Percentiles rank a stretch among this genome's conserved stretches.
Evolutionary conservation across 129 eudicot species (phyloP).

Genomic region (Flaveria linearis): DNA sequence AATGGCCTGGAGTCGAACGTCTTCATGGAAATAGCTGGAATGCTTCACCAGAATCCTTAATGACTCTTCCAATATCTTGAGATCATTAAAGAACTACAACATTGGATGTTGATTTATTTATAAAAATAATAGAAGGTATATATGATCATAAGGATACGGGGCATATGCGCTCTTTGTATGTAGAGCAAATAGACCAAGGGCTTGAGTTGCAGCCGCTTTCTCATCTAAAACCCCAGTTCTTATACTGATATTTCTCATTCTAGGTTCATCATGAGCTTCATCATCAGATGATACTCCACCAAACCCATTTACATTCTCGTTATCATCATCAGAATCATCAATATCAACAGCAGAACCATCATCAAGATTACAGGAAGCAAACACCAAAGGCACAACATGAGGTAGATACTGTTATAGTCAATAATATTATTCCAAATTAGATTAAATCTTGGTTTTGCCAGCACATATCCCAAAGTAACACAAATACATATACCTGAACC

Average conservation of each 20-base stretch:
- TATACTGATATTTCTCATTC: constrained; percentile 89
- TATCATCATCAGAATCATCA: constrained; percentile 86
- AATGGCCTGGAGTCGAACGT: constrained; percentile 96
- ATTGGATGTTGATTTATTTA: neutral
- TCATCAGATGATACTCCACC: constrained; percentile 99
- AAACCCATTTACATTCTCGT: constrained; percentile 70
- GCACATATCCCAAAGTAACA: neutral
- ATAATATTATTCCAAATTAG: constrained; percentile 17
- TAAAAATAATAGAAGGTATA: neutral
- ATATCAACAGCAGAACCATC: constrained; percentile 98
- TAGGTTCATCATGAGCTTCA: constrained; percentile 98
- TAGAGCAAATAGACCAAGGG: constrained; percentile 89
- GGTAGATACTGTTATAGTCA: constrained; percentile 81
- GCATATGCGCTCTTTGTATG: constrained; percentile 85
- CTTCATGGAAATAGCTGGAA: constrained; percentile 93
- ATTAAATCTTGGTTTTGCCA: neutral
- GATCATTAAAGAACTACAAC: constrained; percentile 52
- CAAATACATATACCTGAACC: constrained; percentile 58
- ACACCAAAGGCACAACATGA: constrained; percentile 84
- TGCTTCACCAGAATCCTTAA: constrained; percentile 80
- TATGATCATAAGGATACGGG: constrained; percentile 87
- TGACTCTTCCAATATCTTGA: constrained; percentile 87
- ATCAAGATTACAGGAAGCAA: constrained; percentile 93
- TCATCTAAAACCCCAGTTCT: constrained; percentile 99
- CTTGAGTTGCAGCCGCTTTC: constrained; percentile 99